Base-by-base conservation (phyloP, 2,329 filamentous ascomycete genomes). In the Parastagonospora avenae region DNA sequence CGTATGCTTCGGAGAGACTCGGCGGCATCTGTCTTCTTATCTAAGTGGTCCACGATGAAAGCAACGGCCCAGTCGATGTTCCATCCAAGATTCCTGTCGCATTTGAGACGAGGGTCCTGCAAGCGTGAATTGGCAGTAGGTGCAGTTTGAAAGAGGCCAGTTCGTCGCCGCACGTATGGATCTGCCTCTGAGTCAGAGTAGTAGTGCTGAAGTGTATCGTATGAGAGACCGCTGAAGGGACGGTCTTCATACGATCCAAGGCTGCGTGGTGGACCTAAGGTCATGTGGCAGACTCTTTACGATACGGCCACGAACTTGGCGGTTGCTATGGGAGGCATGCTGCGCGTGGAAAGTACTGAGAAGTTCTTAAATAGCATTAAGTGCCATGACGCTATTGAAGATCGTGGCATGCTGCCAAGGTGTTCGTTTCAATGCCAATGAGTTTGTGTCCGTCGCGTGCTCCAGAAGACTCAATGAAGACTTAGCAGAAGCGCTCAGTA, bases 1-100 rank as follows among this genome's bases (percentile, higher is more conserved):
- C 60, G 60, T 11, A 68, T 55, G 11, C 51, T 48, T 15, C 48
- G 53, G 2, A 71, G 50, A 6, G 51, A 45, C 24, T 58, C 52
- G 10, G 58, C 59, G 16, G 60, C 56, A 29, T 62, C 58, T 15
- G 52, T 42, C 28, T 54, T 58, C 32, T 52, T 56, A 11, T 54
- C 42, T 8, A 78, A 53, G 29, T 70, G 62, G 30, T 70, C 60
- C 45, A 74, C 68, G 27, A 72, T 46, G 59, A 71, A 75, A 19
- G 75, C 75, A 4, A 74, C 74, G 11, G 76, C 75, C 57, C 73
- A 77, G 28, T 76, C 73, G 12, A 76, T 66, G 15, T 67, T 72
- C 75, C 76, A 78, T 4, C 67, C 70, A 6, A 76, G 53, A 41
- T 64, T 62, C 9, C 56, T 51, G 4, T 64, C 55, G 45, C 60